A percentile compares a stretch with the other conserved stretches of the same genome.
These are phyloP conservation scores for Candida pseudoviswanathii DNA, from an alignment of 1,139 yeast species.

Conservation along the genomic window DNA sequence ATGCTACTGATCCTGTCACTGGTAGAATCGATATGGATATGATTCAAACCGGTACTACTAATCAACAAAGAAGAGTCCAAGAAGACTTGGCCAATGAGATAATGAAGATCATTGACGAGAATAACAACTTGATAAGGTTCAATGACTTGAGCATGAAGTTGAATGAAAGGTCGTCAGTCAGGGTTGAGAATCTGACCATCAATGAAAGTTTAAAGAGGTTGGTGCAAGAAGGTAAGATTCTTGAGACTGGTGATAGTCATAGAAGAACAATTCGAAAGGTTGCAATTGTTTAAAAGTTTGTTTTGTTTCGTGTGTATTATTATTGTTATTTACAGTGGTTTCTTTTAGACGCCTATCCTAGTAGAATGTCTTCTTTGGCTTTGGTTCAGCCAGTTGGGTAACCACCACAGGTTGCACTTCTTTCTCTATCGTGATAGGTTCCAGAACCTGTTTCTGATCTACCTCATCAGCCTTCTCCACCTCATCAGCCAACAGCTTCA, in stretches of 20 bases:
- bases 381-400: background rate
- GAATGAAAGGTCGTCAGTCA: constrained; percentile 68
- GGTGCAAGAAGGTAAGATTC: constrained; percentile 73
- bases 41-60: constrained; percentile 93
- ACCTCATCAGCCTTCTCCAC: constrained; percentile 7
- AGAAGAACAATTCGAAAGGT: constrained; percentile 65
- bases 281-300: constrained; percentile 21
- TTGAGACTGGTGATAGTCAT: constrained; percentile 73
- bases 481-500: constrained; percentile 33
- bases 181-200: constrained; percentile 72
- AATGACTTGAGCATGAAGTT: constrained; percentile 62
- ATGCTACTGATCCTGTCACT: constrained; percentile 96
- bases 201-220: constrained; percentile 68
- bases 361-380: constrained; percentile 1
- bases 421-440: background rate
- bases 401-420: background rate
- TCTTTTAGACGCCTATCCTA: background rate
- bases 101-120: constrained; percentile 46
- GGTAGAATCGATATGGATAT: constrained; percentile 98
- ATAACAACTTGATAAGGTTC: constrained; percentile 52
- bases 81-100: constrained; percentile 73
- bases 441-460: background rate
- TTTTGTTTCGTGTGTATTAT: constrained; percentile 1
- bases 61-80: constrained; percentile 78
- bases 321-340: background rate